Evolutionary conservation across 768 basidiomycete species (phyloP).

Genomic region (Mycena indigotica): DNA sequence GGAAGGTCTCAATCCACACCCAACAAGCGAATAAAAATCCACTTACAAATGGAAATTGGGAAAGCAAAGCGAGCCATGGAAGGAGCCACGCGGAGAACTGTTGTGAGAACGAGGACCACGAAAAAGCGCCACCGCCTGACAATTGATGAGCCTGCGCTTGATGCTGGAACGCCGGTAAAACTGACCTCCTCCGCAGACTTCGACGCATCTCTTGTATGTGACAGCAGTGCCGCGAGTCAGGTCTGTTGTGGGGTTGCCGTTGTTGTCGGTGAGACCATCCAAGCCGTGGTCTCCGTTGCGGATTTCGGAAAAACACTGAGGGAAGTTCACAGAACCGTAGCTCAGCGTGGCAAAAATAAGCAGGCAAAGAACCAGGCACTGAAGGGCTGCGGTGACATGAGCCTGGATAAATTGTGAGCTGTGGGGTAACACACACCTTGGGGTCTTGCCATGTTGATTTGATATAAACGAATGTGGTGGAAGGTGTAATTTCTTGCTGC

Average conservation of each 20-base stretch:
- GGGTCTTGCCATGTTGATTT: too few relatives aligned
- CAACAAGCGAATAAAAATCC: not conserved
- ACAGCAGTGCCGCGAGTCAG: constrained; percentile 30
- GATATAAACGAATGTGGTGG: too few relatives aligned
- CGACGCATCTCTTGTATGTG: constrained; percentile 33
- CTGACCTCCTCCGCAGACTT: constrained; percentile 28
- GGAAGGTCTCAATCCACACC: too few relatives aligned
- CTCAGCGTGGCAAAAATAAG: not conserved
- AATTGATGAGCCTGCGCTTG: not conserved
- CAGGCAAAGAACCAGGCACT: not conserved
- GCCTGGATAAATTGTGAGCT: too few relatives aligned
- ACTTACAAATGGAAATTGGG: constrained; percentile 55
- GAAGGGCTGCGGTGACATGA: too few relatives aligned
- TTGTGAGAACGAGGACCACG: constrained; percentile 39
- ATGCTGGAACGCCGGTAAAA: not conserved
- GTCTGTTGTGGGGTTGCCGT: constrained; percentile 26
- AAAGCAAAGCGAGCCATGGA: constrained; percentile 50
- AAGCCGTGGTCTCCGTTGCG: constrained; percentile 14
- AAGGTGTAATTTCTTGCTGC: too few relatives aligned
- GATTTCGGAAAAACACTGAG: constrained; percentile 26
- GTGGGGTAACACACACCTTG: too few relatives aligned
- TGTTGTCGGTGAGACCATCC: constrained; percentile 30
- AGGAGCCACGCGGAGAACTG: constrained; percentile 48
- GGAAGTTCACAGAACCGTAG: constrained; percentile 20
- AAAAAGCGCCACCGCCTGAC: constrained; percentile 5